Conservation (phyloP, 2,329 filamentous ascomycete genomes). For the Lecanosticta acicola region DNA sequence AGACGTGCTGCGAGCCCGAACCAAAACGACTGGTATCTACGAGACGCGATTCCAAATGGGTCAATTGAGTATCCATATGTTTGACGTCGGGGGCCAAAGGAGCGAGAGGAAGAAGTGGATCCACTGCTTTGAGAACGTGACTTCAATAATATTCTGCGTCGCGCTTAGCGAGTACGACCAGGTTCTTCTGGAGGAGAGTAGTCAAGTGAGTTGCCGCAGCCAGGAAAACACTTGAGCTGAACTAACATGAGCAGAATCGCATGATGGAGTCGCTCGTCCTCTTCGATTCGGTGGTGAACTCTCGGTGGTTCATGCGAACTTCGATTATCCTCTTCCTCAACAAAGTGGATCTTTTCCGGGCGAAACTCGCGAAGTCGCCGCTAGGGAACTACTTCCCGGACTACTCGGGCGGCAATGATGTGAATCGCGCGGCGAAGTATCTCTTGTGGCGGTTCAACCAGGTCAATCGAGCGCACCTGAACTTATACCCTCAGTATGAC, state of each 20-base stretch:
- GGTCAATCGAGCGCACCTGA: slow-evolving; percentile 91
- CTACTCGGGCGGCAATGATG: slow-evolving; percentile 94
- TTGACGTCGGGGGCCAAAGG: slow-evolving; percentile 93
- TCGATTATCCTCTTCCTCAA: slow-evolving; percentile 98
- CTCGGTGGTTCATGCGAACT: slow-evolving; percentile 97
- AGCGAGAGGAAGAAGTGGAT: slow-evolving; percentile 99
- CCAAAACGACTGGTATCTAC: slow-evolving; percentile 98
- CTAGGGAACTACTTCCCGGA: slow-evolving; percentile 95
- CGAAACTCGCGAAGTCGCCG: slow-evolving; percentile 84
- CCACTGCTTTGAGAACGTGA: slow-evolving; percentile 99
- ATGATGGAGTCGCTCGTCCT: slow-evolving; percentile 98
- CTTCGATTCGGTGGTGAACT: slow-evolving; percentile 98
- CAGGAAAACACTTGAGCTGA: slow-evolving; percentile 12
- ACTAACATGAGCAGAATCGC: slow-evolving; percentile 63
- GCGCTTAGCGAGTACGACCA: slow-evolving; percentile 98
- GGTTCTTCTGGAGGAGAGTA: slow-evolving; percentile 91
- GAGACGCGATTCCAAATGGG: slow-evolving; percentile 99
- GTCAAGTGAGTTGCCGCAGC: slow-evolving; percentile 67
- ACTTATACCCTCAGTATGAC: slow-evolving; percentile 93
- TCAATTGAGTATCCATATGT: slow-evolving; percentile 99
- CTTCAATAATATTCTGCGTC: slow-evolving; percentile 98
- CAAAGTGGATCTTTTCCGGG: slow-evolving; percentile 97
- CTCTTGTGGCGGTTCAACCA: slow-evolving; percentile 98
- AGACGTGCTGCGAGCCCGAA: slow-evolving; percentile 90
- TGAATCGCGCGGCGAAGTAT: slow-evolving; percentile 97